Percentiles rank a stretch among this genome's conserved stretches.
These are phyloP conservation scores for Schwanniomyces etchellsii DNA, from an alignment of 1,139 yeast genomes.

Conservation along the genomic window DNA sequence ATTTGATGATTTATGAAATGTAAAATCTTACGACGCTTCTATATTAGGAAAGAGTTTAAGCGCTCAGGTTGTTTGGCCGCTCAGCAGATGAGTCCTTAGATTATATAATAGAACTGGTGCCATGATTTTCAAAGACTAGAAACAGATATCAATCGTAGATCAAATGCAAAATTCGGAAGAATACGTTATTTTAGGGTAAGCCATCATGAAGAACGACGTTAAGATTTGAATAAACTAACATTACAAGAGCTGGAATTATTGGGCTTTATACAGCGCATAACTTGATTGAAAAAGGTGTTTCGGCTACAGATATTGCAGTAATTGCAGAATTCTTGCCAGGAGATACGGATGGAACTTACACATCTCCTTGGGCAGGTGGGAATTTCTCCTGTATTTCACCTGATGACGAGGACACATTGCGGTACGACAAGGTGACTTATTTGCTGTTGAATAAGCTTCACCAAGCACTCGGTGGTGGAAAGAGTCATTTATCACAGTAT, in stretches of 20 bases:
- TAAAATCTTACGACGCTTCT: no score
- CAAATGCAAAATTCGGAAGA: no score
- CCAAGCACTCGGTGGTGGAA: constrained; percentile 34
- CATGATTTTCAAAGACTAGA: no score
- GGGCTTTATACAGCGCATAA: background rate
- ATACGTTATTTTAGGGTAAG: no score
- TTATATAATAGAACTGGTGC: no score
- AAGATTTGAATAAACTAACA: no score
- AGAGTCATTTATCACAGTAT: constrained; percentile 38
- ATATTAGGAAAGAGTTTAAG: no score
- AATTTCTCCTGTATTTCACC: constrained; percentile 35
- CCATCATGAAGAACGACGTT: no score
- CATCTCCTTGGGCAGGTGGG: constrained; percentile 46
- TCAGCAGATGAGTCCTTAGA: no score
- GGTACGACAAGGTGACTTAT: constrained; percentile 29
- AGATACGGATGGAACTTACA: constrained; percentile 28
- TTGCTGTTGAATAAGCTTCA: constrained; percentile 18
- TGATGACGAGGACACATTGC: constrained; percentile 22
- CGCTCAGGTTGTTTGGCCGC: no score
- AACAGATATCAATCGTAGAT: no score
- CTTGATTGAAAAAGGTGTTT: background rate
- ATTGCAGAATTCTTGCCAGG: constrained; percentile 35
- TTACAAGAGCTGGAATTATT: constrained; percentile 1
- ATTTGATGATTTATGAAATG: no score
- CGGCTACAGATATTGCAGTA: constrained; percentile 18